Evolutionary conservation across 371 early-diverging fungal genomes (phyloP).

Genomic region (Mortierella sp.): DNA sequence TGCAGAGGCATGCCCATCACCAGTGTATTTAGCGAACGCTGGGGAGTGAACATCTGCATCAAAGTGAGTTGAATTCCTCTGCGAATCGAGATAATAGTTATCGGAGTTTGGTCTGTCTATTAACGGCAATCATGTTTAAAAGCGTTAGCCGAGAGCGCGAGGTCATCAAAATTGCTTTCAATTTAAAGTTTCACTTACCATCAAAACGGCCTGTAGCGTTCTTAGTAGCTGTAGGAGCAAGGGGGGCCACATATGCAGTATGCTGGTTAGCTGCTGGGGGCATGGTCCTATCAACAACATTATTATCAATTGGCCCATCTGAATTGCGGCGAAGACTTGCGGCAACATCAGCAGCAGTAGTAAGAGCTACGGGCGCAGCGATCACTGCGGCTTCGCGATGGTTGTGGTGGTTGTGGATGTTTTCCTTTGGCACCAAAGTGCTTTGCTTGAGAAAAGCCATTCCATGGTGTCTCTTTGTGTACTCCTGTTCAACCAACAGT

Average conservation of each 20-base stretch:
- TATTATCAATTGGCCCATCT: neutral
- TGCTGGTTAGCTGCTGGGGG: slow-evolving; percentile 8
- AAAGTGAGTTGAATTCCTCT: neutral
- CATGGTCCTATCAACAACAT: slow-evolving; percentile 1
- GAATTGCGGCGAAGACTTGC: slow-evolving; percentile 1
- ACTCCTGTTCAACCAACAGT: slow-evolving; percentile 21
- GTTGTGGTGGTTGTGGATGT: slow-evolving; percentile 6
- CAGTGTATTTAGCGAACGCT: neutral
- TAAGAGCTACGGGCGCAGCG: slow-evolving; percentile 8
- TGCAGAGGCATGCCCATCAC: neutral
- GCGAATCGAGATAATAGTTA: neutral
- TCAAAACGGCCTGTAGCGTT: too few relatives aligned
- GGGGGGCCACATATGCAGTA: neutral
- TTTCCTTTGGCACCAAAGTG: neutral
- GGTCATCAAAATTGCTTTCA: too few relatives aligned
- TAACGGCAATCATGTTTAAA: too few relatives aligned
- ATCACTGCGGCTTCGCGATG: neutral
- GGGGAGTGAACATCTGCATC: neutral
- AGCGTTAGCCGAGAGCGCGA: too few relatives aligned
- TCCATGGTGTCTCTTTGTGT: neutral
- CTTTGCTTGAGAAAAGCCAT: neutral
- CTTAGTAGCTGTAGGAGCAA: neutral
- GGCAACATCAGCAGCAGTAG: slow-evolving; percentile 10
- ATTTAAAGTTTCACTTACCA: too few relatives aligned
- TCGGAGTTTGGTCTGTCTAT: neutral